phyloP scores from a whole-genome alignment of 2,329 filamentous ascomycete genomes.

The Sclerotinia trifoliorum region DNA sequence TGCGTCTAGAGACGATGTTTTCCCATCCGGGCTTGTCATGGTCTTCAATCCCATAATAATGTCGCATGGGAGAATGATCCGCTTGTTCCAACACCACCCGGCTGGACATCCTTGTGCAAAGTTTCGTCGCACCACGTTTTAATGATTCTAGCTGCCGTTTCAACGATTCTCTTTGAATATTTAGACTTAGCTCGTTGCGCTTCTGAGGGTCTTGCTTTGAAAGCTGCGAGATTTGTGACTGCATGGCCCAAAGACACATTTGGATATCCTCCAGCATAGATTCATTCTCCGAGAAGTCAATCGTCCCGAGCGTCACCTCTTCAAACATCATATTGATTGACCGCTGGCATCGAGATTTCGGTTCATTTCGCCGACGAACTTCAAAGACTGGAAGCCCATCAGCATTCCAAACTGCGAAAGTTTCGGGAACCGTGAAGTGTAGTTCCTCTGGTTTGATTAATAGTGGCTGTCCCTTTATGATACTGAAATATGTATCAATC shows the following conservation, averaged over 20 bases:
- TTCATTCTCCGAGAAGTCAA: slow-evolving; percentile 14
- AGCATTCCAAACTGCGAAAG: slow-evolving; percentile 43
- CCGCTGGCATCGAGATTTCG: slow-evolving; percentile 36
- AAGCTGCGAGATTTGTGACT: slow-evolving; percentile 30
- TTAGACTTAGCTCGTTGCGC: slow-evolving; percentile 20
- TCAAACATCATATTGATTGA: slow-evolving; percentile 29
- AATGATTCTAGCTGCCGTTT: slow-evolving; percentile 28
- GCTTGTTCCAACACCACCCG: slow-evolving; percentile 25
- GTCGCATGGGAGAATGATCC: slow-evolving; percentile 23
- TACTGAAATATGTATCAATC: slow-evolving; percentile 43
- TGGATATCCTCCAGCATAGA: slow-evolving; percentile 34
- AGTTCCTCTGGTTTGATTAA: slow-evolving; percentile 43
- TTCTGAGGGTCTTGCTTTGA: slow-evolving; percentile 5
- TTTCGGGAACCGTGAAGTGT: slow-evolving; percentile 40
- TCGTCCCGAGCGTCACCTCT: slow-evolving; percentile 15
- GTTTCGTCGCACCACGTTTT: slow-evolving; percentile 27
- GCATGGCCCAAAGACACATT: slow-evolving; percentile 32
- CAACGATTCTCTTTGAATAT: slow-evolving; percentile 28
- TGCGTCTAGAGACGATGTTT: slow-evolving; percentile 29
- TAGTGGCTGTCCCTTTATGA: slow-evolving; percentile 39
- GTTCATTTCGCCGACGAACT: slow-evolving; percentile 40
- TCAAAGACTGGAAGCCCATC: slow-evolving; percentile 44
- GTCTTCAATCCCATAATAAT: slow-evolving; percentile 36
- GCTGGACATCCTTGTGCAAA: slow-evolving; percentile 23
- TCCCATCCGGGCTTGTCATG: slow-evolving; percentile 27